Percentiles rank a stretch among this genome's conserved stretches.
Evolutionary conservation across 2,329 filamentous ascomycete species (phyloP).

Genomic region (Fusarium succisae): DNA sequence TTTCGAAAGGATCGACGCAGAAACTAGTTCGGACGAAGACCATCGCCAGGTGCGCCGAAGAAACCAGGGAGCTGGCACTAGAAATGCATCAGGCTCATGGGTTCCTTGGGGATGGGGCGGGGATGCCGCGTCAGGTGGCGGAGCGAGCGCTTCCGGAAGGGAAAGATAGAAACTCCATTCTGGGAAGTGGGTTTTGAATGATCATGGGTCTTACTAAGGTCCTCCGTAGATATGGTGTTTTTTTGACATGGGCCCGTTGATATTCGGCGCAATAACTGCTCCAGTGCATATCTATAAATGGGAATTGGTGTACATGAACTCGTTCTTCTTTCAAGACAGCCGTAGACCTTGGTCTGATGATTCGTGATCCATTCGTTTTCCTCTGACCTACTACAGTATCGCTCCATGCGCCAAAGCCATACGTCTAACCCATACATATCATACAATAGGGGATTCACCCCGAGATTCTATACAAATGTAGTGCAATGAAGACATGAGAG

Average conservation of each 20-base stretch:
- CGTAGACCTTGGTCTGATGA: not conserved
- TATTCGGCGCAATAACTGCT: not conserved
- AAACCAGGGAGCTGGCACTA: conserved; percentile 36
- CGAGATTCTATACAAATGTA: conserved; percentile 8
- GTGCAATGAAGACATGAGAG: not conserved
- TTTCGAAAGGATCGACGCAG: conserved; percentile 87
- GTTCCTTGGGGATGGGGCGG: conserved; percentile 60
- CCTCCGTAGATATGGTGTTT: conserved; percentile 2
- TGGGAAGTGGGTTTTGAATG: conserved; percentile 36
- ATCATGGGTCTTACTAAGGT: conserved; percentile 41
- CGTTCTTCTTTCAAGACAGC: not conserved
- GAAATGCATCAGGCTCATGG: conserved; percentile 53
- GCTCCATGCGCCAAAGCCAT: conserved; percentile 17
- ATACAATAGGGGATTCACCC: conserved; percentile 7
- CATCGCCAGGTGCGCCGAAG: conserved; percentile 48
- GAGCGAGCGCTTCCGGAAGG: conserved; percentile 50
- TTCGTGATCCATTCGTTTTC: not conserved
- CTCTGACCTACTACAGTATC: conserved; percentile 2
- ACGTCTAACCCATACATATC: conserved; percentile 19
- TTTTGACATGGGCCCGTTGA: conserved; percentile 20
- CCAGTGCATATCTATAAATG: conserved; percentile 26
- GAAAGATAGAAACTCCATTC: conserved; percentile 47
- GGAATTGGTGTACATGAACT: conserved; percentile 4
- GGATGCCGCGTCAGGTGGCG: conserved; percentile 15
- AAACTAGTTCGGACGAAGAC: conserved; percentile 69